These are phyloP conservation scores for Leucocoprinus leucothites DNA, from an alignment of 768 basidiomycete genomes.

Conservation along the genomic window DNA sequence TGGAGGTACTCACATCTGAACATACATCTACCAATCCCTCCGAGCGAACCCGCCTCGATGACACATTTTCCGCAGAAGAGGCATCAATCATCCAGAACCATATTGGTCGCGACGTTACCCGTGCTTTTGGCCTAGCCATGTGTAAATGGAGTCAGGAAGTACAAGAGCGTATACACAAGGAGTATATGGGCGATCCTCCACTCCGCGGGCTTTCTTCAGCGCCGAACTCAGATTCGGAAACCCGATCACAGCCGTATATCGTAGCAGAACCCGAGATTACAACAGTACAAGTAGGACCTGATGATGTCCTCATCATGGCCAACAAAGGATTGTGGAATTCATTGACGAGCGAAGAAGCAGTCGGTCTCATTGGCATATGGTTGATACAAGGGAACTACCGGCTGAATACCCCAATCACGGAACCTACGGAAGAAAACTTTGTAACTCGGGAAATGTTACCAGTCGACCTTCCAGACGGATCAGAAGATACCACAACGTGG, in stretches of 20 bases:
- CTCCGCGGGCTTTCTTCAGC: slow-evolving; percentile 10
- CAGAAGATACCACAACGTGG: slow-evolving; percentile 29
- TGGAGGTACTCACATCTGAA: slow-evolving; percentile 36
- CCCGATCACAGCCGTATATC: slow-evolving; percentile 44
- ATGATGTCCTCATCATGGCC: slow-evolving; percentile 53
- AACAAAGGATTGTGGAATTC: slow-evolving; percentile 53
- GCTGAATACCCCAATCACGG: not conserved
- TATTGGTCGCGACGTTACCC: slow-evolving; percentile 25
- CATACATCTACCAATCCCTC: slow-evolving; percentile 31
- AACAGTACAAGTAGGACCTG: slow-evolving; percentile 36
- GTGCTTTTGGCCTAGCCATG: slow-evolving; percentile 41
- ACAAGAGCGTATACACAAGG: slow-evolving; percentile 31
- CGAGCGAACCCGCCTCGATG: slow-evolving; percentile 28
- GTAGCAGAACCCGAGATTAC: slow-evolving; percentile 51
- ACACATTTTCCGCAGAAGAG: slow-evolving; percentile 24
- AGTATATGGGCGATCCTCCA: slow-evolving; percentile 39
- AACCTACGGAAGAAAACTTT: slow-evolving; percentile 12
- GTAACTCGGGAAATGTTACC: slow-evolving; percentile 23
- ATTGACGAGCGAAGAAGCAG: slow-evolving; percentile 51
- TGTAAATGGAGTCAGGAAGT: slow-evolving; percentile 40
- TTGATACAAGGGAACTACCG: slow-evolving; percentile 23
- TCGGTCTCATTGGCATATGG: slow-evolving; percentile 50
- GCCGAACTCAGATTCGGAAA: slow-evolving; percentile 15
- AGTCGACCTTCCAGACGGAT: slow-evolving; percentile 18
- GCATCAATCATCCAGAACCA: slow-evolving; percentile 14